phyloP scores from a whole-genome alignment of 306 rosid species.

The Betula pendula region DNA sequence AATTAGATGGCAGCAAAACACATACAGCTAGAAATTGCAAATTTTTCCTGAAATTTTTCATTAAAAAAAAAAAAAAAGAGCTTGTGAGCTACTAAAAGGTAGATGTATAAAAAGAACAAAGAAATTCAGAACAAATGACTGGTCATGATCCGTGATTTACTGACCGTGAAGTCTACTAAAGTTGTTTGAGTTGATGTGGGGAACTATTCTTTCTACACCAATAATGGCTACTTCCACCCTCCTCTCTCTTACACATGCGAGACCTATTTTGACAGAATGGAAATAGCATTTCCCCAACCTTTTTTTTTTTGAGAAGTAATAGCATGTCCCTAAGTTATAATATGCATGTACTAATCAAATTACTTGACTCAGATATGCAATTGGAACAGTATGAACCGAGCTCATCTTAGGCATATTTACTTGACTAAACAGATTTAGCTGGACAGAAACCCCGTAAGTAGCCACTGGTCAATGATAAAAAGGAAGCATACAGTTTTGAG shows the following conservation, averaged over 20 bases:
- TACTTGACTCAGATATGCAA: neutral
- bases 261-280: neutral
- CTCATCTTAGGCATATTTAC: too few species aligned
- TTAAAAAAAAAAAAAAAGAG: slow-evolving; percentile 7
- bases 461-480: neutral
- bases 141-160: neutral
- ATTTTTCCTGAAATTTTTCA: neutral
- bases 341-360: neutral
- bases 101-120: neutral
- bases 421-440: neutral
- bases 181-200: neutral
- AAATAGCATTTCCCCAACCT: neutral
- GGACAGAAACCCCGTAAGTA: neutral
- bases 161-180: neutral
- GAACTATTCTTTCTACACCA: neutral
- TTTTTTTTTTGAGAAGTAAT: neutral
- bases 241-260: neutral
- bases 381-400: too few species aligned
- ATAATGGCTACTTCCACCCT: neutral
- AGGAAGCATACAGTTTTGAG: neutral
- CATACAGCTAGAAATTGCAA: slow-evolving; percentile 5
- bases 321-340: neutral
- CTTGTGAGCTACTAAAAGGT: slow-evolving; percentile 3
- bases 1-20: neutral
- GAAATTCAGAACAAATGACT: neutral